A percentile compares a stretch with the other conserved stretches of the same genome.
These are phyloP conservation scores for Ustilago loliicola DNA, from an alignment of 1,284 basidiomycete species.

Conservation along the genomic window DNA sequence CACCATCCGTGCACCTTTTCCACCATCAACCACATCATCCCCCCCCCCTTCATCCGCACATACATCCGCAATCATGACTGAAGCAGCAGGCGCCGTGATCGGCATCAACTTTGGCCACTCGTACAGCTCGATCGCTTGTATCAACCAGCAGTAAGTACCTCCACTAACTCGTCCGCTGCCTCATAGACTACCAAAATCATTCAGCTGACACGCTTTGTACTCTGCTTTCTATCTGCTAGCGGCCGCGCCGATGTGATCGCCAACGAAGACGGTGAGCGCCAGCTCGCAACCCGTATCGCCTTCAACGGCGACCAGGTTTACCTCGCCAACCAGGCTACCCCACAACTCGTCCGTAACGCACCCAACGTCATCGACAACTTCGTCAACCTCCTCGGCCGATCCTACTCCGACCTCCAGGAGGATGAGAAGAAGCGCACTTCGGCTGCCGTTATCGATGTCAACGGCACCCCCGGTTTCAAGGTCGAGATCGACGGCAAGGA, in stretches of 20 bases:
- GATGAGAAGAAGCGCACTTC: slow-evolving; percentile 80
- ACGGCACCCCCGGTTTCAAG: slow-evolving; percentile 75
- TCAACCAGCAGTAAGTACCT: slow-evolving; percentile 83
- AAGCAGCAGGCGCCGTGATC: slow-evolving; percentile 73
- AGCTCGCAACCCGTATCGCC: slow-evolving; percentile 93
- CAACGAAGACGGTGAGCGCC: slow-evolving; percentile 97
- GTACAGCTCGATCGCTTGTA: slow-evolving; percentile 93
- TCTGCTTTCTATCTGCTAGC: slow-evolving; percentile 18
- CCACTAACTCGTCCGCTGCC: no score
- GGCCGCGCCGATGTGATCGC: slow-evolving; percentile 78
- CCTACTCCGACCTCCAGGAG: slow-evolving; percentile 81
- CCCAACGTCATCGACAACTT: slow-evolving; percentile 95
- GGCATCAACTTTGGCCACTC: slow-evolving; percentile 98
- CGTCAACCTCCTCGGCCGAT: slow-evolving; percentile 92
- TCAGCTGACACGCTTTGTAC: slow-evolving; percentile 12
- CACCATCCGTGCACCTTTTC: slow-evolving; percentile 7
- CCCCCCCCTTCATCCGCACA: slow-evolving; percentile 9
- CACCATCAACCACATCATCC: slow-evolving; percentile 4
- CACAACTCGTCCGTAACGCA: slow-evolving; percentile 94
- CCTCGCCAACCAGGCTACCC: slow-evolving; percentile 94
- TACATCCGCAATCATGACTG: slow-evolving; percentile 49
- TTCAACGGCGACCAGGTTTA: slow-evolving; percentile 81
- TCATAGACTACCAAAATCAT: not conserved
- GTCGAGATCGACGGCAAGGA: slow-evolving; percentile 83
- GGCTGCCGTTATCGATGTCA: slow-evolving; percentile 83